Evolutionary conservation across 345 rosid species (phyloP).

Genomic region (Gossypium stocksii): DNA sequence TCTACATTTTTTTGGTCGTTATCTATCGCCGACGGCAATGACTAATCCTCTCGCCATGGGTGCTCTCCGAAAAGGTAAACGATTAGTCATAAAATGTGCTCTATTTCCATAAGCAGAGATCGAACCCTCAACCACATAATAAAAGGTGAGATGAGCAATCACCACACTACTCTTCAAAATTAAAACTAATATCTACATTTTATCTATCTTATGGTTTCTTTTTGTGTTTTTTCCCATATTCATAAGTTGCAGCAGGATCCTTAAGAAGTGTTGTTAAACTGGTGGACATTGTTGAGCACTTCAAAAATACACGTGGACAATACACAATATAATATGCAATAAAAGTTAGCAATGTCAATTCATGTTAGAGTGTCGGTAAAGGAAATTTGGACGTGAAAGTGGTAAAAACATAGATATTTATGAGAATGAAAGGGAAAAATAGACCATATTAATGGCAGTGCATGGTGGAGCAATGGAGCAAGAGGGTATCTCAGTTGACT

Average conservation of each 20-base stretch:
- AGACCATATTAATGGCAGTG: neutral
- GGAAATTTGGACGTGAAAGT: slow-evolving; percentile 15
- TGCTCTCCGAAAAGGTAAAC: too few species aligned
- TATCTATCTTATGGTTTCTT: neutral
- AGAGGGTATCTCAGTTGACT: neutral
- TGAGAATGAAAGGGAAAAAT: neutral
- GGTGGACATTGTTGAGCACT: slow-evolving; percentile 18
- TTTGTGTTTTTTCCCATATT: neutral
- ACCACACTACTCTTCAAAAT: too few species aligned
- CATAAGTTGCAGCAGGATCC: slow-evolving; percentile 13
- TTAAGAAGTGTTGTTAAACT: slow-evolving; percentile 20
- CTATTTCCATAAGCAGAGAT: too few species aligned
- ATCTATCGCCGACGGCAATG: too few species aligned
- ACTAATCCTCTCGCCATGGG: too few species aligned
- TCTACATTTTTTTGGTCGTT: too few species aligned
- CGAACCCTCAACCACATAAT: too few species aligned
- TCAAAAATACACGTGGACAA: slow-evolving; percentile 10
- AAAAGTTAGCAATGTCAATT: neutral
- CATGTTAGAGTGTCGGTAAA: slow-evolving; percentile 29
- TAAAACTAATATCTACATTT: too few species aligned
- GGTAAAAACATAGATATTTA: slow-evolving; percentile 12
- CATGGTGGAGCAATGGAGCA: neutral
- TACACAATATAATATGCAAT: neutral
- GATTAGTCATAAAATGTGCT: too few species aligned
- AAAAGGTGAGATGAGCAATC: too few species aligned